Base-by-base conservation (phyloP, 2,329 filamentous ascomycete species). In the Cryphonectria japonica region DNA sequence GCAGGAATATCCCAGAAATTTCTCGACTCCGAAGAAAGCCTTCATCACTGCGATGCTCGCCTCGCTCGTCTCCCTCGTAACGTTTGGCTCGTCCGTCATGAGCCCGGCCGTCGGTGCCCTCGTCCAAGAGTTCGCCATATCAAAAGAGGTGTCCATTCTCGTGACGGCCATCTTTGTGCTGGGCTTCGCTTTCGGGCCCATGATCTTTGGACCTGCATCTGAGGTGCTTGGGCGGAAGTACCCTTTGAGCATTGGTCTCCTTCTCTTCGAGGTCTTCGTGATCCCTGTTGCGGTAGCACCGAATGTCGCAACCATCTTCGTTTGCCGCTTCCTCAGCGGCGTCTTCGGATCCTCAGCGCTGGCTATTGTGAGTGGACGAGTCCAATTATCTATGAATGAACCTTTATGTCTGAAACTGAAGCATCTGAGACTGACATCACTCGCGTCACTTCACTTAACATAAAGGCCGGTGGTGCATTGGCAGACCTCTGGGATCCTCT, bases 401-500 rank as follows among this genome's bases (percentile, higher is more conserved):
- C 16, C 32, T 32, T 9, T 26, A 14, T 8, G 54, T 32, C 37
- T 11, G 26, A 59, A 26, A 4, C 13, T 32, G 29, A 26, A 29
- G 19, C 11, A 9, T 8, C 37, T 39, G 37, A 39, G 11, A 39
- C 54, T 59, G 54, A 59, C 54, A 26, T 32, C 13, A 32, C 13
- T 32, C 26, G 9, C 13, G n/a, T 32, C 29, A 5, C 29, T 26
- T 26, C 13, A 32, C 54, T 26, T 19, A n/a, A 11, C 37, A 39
- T 11, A 39, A 50, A 59, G 54, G 54, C 54, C 32, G 54, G 54
- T 7, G 54, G 54, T 32, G 54, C 54, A 26, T 26, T 68, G 11
- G 66, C 57, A 9, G 66, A 68, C 41, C n/a, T 68, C n/a, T 68
- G 66, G 66, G 57, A 59, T 52, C 66, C 66, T 13, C 43, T 50